phyloP scores from a whole-genome alignment of 2,329 filamentous ascomycete species.

The Curvularia verruculosa region DNA sequence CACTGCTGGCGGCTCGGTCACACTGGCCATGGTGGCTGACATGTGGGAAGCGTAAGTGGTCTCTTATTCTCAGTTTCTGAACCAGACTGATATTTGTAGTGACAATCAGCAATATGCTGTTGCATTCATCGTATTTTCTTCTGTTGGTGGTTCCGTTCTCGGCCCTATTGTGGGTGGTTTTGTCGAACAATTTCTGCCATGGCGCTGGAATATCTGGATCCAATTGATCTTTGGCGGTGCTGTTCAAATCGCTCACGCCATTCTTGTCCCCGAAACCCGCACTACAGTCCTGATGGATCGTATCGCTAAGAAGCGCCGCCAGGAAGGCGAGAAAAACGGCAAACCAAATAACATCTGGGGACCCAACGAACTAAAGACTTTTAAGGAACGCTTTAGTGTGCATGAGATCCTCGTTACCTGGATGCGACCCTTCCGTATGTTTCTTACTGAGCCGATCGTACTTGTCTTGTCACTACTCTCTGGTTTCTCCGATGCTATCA shows the following conservation, averaged over 20 bases:
- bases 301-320: constrained; percentile 76
- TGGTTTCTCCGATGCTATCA: constrained; percentile 77
- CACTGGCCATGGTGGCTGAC: constrained; percentile 68
- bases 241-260: constrained; percentile 70
- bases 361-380: constrained; percentile 68
- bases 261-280: constrained; percentile 78
- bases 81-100: constrained; percentile 1
- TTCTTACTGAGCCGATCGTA: constrained; percentile 77
- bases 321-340: constrained; percentile 65
- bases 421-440: constrained; percentile 72
- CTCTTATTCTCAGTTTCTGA: not conserved
- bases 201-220: constrained; percentile 85
- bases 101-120: constrained; percentile 73
- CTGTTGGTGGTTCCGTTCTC: constrained; percentile 76
- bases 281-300: constrained; percentile 77
- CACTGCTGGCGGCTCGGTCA: constrained; percentile 69
- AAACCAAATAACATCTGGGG: constrained; percentile 69
- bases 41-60: constrained; percentile 56
- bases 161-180: constrained; percentile 82
- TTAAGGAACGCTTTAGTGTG: constrained; percentile 44
- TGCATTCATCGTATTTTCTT: constrained; percentile 71
- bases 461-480: constrained; percentile 72
- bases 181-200: constrained; percentile 69
- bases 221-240: constrained; percentile 79
- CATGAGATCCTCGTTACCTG: constrained; percentile 57